Conservation (phyloP, 495 filamentous ascomycete genomes). For the Aspergillus egyptiacus region DNA sequence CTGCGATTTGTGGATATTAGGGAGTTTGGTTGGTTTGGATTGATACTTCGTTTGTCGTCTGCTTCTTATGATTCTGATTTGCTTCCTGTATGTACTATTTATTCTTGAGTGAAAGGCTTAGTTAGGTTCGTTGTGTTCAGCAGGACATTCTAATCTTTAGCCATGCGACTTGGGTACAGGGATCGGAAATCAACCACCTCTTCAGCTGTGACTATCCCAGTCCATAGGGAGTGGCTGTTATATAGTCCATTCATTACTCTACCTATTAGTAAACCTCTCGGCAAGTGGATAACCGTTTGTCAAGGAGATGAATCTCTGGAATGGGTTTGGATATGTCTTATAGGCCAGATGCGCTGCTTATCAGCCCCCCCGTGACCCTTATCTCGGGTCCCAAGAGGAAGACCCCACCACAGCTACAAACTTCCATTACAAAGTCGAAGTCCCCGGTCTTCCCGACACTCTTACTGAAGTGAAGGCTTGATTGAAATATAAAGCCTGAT, state of each 20-base stretch:
- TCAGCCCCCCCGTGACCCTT: constrained; percentile 16
- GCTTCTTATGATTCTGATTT: background rate
- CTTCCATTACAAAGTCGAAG: too few relatives aligned
- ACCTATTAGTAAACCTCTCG: background rate
- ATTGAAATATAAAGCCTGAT: background rate
- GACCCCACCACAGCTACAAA: constrained; percentile 7
- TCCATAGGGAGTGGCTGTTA: background rate
- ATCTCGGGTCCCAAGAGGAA: constrained; percentile 14
- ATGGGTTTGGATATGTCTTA: too few relatives aligned
- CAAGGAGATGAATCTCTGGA: constrained; percentile 10
- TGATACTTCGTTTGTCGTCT: constrained; percentile 11
- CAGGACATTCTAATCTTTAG: background rate
- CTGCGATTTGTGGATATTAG: background rate
- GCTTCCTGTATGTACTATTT: background rate
- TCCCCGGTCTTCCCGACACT: constrained; percentile 13
- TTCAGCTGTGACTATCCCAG: background rate
- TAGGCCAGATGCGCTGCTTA: constrained; percentile 11
- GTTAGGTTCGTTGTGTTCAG: too few relatives aligned
- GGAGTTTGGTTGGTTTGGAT: constrained; percentile 6
- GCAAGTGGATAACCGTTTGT: constrained; percentile 11
- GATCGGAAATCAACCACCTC: too few relatives aligned
- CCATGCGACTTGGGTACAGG: background rate
- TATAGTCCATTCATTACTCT: background rate
- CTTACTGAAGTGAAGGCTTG: too few relatives aligned
- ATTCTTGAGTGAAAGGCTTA: too few relatives aligned